Base-by-base conservation (phyloP, 2,329 filamentous ascomycete genomes). In the Ophiostoma perfectum region DNA sequence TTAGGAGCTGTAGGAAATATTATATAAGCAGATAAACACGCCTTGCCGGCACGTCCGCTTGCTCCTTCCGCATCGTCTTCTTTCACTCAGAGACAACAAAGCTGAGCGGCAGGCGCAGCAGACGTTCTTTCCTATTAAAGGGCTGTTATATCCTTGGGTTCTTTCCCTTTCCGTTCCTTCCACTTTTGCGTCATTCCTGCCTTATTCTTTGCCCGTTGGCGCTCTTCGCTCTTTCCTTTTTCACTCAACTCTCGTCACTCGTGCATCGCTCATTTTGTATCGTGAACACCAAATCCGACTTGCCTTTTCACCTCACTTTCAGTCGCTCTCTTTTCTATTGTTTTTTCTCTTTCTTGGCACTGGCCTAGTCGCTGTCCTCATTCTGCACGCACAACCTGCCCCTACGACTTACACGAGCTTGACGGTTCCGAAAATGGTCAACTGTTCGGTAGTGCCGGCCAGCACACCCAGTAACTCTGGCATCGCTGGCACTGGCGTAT, bases 401-500 rank as follows among this genome's bases (percentile, higher is more conserved):
- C 27, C 12, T 47, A 62, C 39, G 9, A 62, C 12, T 45, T n/a
- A 12, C 5, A 64, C 9, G 27, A n/a, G 38, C 14, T 45, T 62
- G 55, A 72, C 70, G 18, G 49, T 4, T 16, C n/a, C 16, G 27
- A 49, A 65, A 4, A 66, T 66, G 68, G 74, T 70, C 27, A 80
- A 80, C 70, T 84, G 82, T 73, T 79, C 77, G 12, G 72, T 75
- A 67, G 77, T 81, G 58, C 84, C 84, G 1, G 73, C 75, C 5
- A 73, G 74, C 3, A 79, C 80, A 5, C 74, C 78, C 41, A 83
- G 84, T 71, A 83, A 88, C 76, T 81, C 85, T 12, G 81, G 85
- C 73, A 82, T 88, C 67, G 84, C 85, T 67, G 83, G 85, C 65
- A 78, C 82, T 49, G 84, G 84, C 70, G 83, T 85, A 81, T 72